Evolutionary conservation across 2,329 filamentous ascomycete species (phyloP).

Genomic region (Neopestalotiopsis sp.): DNA sequence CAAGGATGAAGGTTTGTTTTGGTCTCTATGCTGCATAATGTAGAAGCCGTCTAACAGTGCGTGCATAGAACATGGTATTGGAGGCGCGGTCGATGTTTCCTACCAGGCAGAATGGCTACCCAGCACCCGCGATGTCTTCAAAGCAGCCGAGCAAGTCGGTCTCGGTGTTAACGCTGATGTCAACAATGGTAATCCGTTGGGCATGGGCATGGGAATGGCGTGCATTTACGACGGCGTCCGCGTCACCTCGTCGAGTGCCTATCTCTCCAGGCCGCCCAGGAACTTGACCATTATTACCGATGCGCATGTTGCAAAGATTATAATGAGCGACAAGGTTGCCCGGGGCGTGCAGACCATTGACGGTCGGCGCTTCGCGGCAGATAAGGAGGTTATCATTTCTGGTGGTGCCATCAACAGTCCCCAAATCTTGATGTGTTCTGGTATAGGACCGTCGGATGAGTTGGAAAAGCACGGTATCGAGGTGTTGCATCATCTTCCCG

Average conservation of each 20-base stretch:
- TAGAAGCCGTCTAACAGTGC: background rate
- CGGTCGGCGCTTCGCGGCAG: slow-evolving; percentile 19
- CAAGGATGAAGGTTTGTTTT: slow-evolving; percentile 17
- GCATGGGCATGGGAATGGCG: slow-evolving; percentile 28
- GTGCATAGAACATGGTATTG: slow-evolving; percentile 25
- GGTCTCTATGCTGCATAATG: background rate
- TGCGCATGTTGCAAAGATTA: slow-evolving; percentile 20
- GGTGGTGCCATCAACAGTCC: slow-evolving; percentile 33
- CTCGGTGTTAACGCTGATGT: slow-evolving; percentile 24
- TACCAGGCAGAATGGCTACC: slow-evolving; percentile 25
- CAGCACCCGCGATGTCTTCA: slow-evolving; percentile 21
- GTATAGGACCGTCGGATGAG: slow-evolving; percentile 30
- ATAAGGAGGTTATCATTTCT: slow-evolving; percentile 32
- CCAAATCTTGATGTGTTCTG: slow-evolving; percentile 34
- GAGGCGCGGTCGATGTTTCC: slow-evolving; percentile 26
- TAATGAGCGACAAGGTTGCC: slow-evolving; percentile 27
- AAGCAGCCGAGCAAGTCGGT: slow-evolving; percentile 23
- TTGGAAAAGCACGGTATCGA: slow-evolving; percentile 28
- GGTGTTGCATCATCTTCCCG: slow-evolving; percentile 27
- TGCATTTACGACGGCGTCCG: slow-evolving; percentile 42
- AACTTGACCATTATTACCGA: slow-evolving; percentile 22
- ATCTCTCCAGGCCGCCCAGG: slow-evolving; percentile 17
- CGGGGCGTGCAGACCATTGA: slow-evolving; percentile 19
- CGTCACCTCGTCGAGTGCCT: slow-evolving; percentile 45
- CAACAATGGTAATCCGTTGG: slow-evolving; percentile 27